These are phyloP conservation scores for Handroanthus guayacan DNA, from an alignment of 257 asterid genomes.

Conservation along the genomic window DNA sequence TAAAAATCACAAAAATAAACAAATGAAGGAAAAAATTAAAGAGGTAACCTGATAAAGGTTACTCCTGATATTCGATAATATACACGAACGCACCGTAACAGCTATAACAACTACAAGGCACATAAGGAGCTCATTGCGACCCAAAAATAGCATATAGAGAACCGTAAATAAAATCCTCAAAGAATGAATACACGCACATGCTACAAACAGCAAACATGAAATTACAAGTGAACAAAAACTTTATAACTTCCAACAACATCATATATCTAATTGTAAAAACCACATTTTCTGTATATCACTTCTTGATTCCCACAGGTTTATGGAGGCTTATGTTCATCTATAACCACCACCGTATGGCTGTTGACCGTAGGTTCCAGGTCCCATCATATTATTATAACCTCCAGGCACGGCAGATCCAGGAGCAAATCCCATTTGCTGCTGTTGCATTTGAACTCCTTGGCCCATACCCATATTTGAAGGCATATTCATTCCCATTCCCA, in stretches of 20 bases:
- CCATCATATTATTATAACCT: conserved; percentile 74
- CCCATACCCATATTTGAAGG: conserved; percentile 42
- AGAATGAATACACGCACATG: conserved; percentile 49
- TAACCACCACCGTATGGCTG: conserved; percentile 84
- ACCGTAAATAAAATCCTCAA: conserved; percentile 45
- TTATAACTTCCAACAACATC: conserved; percentile 31
- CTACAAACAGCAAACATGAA: conserved; percentile 43
- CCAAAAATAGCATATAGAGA: conserved; percentile 44
- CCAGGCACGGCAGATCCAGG: conserved; percentile 66
- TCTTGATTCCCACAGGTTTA: not conserved
- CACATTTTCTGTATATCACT: conserved; percentile 40
- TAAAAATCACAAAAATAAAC: conserved; percentile 28
- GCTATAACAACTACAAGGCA: conserved; percentile 44
- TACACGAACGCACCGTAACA: conserved; percentile 45
- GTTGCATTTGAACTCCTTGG: conserved; percentile 61
- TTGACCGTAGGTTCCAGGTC: conserved; percentile 73
- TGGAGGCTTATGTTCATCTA: conserved; percentile 46
- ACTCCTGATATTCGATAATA: conserved; percentile 46
- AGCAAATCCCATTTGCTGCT: conserved; percentile 68
- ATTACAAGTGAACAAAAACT: conserved; percentile 41
- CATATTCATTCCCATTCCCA: conserved; percentile 48
- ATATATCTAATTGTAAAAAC: conserved; percentile 38
- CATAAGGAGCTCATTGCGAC: conserved; percentile 40
- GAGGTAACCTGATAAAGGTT: conserved; percentile 54
- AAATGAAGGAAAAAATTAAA: conserved; percentile 1